Base-by-base conservation (phyloP, 768 basidiomycete genomes). In the Podaxis mareebaensis region DNA sequence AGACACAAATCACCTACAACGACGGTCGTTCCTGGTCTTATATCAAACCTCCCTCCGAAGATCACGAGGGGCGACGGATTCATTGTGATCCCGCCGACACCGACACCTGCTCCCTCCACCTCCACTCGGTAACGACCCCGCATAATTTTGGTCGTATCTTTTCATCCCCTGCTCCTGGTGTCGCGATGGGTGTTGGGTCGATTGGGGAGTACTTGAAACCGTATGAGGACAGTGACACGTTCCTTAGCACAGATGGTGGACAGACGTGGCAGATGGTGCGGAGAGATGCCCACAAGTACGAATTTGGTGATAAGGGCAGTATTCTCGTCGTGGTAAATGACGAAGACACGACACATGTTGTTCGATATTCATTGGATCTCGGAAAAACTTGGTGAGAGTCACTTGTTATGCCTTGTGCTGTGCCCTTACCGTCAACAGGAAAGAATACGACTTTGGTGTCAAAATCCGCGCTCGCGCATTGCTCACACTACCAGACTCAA, bases 101-200 rank as follows among this genome's bases (percentile, higher is more conserved):
- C 6, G 82, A 86, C 0, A 75, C 68, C 26, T 99, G 96, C 74
- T 88, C 93, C 0, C 81, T 99, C 0, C 96, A 99, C 72, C 77
- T 99, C 12, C 90, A 97, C 74, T 97, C 96, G 5, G 94, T 99
- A 24, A 96, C 96, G 0, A 80, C 85, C 7, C 90, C 93, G 1
- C 96, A 96, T 77, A 99, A 98, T 75, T 92, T 89, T 69, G 96
- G 97, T 0, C 89, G 93, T 17, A 83, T 98, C 33, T 99, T 99
- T 76, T 96, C 95, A 1, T 95, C 95, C 0, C 90, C 93, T 4
- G 96, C 96, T 0, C 96, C 96, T 0, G 96, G 97, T 0, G 84
- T 94, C 64, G 90, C 93, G 30, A 96, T 99, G 92, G 96, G 92
- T n/a, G 95, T 99, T 1, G 97, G 97, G 5, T 91, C 87, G 0